Percentiles rank a stretch among this genome's conserved stretches.
These are phyloP conservation scores for Erythrophleum ivorense DNA, from an alignment of 331 rosid genomes.

Conservation along the genomic window DNA sequence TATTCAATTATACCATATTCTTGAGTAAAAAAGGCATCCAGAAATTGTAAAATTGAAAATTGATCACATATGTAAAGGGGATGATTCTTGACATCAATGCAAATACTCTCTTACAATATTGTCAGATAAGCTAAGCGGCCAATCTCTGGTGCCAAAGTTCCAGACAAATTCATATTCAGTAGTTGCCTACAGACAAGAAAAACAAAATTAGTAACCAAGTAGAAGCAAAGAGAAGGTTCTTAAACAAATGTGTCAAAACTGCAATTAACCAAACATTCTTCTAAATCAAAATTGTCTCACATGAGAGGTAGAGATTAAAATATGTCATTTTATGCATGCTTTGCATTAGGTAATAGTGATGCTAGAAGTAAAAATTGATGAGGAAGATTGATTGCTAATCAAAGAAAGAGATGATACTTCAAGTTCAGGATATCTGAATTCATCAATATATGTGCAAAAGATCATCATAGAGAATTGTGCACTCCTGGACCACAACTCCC, in stretches of 20 bases:
- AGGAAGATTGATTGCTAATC: neutral
- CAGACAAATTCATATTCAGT: conserved; percentile 60
- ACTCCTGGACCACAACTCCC: neutral
- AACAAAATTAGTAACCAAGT: neutral
- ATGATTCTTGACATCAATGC: conserved; percentile 27
- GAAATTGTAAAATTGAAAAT: conserved; percentile 17
- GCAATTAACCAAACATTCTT: neutral
- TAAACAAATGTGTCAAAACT: conserved; percentile 2
- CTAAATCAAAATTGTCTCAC: conserved; percentile 32
- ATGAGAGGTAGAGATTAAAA: conserved; percentile 15
- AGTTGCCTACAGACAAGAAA: conserved; percentile 68
- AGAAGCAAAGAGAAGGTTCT: conserved; percentile 17
- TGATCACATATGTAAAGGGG: neutral
- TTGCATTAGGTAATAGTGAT: conserved; percentile 4
- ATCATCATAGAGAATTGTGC: conserved; percentile 18
- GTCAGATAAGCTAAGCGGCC: conserved; percentile 61
- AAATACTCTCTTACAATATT: conserved; percentile 65
- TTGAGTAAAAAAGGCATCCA: conserved; percentile 32
- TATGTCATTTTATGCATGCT: conserved; percentile 15
- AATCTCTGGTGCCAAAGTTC: conserved; percentile 76
- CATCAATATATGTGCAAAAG: conserved; percentile 19
- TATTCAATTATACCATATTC: conserved; percentile 18
- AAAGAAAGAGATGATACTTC: conserved; percentile 18
- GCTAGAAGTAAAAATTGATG: conserved; percentile 14
- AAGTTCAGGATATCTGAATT: conserved; percentile 13